These are phyloP conservation scores for Penicillium cinerascens DNA, from an alignment of 495 filamentous ascomycete species.

Conservation along the genomic window DNA sequence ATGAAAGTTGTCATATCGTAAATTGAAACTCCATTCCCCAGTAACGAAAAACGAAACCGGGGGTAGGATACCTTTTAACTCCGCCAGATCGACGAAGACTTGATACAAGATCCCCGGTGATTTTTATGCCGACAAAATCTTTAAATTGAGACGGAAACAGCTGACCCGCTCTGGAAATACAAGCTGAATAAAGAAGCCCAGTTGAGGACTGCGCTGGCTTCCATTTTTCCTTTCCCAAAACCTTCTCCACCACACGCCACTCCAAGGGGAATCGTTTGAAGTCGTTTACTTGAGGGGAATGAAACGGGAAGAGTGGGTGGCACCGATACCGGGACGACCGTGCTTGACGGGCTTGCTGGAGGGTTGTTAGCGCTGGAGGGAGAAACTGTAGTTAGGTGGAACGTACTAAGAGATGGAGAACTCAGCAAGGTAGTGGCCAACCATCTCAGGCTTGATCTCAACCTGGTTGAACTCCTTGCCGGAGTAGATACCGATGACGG, in stretches of 20 bases:
- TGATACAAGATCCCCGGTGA: slow-evolving; percentile 12
- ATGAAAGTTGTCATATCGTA: slow-evolving; percentile 23
- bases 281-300: slow-evolving; percentile 94
- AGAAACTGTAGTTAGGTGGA: not conserved
- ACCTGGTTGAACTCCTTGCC: slow-evolving; percentile 99
- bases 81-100: slow-evolving; percentile 16
- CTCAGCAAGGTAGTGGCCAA: slow-evolving; percentile 98
- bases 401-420: slow-evolving; percentile 99
- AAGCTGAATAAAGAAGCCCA: slow-evolving; percentile 43
- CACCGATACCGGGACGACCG: slow-evolving; percentile 99
- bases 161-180: slow-evolving; percentile 48
- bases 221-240: slow-evolving; percentile 41
- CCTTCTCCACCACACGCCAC: slow-evolving; percentile 42
- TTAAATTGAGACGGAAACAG: slow-evolving; percentile 49
- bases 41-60: slow-evolving; percentile 13
- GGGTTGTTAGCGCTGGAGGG: slow-evolving; percentile 31
- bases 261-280: slow-evolving; percentile 41
- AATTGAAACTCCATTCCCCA: slow-evolving; percentile 22
- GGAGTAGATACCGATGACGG: slow-evolving; percentile 97
- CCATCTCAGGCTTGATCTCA: slow-evolving; percentile 99
- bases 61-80: slow-evolving; percentile 19
- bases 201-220: slow-evolving; percentile 27
- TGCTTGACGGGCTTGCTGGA: slow-evolving; percentile 98
- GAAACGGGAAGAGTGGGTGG: slow-evolving; percentile 99
- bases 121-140: slow-evolving; percentile 47